Base-by-base conservation (phyloP, 106 monocot species). In the Allium sativum region DNA sequence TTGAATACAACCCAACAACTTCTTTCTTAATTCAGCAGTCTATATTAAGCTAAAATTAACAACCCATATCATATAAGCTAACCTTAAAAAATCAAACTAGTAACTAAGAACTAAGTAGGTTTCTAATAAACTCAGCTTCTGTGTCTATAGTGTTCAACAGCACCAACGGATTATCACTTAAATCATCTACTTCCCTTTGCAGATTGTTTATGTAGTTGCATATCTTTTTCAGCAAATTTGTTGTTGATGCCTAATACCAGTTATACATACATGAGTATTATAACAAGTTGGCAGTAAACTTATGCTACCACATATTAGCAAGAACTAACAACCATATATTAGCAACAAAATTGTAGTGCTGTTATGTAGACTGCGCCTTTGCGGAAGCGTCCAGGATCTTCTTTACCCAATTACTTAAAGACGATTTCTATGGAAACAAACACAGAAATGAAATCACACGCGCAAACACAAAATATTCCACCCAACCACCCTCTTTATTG, bases 131-230 rank as follows among this genome's bases (percentile, higher is more conserved):
- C 77, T 82, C 77, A 14, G 82, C 82, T 53, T 82, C 70, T 9
- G 55, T 46, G 58, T 80, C 80, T 77, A 82, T 61, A 55, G 58
- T 65, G 6, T 62, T 42, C 55, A 82, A 77, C 48, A 82, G 69
- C 18, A 53, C 58, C 0, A 77, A 68, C 2, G 77, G 73, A 11
- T 70, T 57, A 62, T 82, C 81, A 52, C 81, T 82, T 13, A 82
- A 70, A 60, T 70, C 81, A 62, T 70, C 81, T 16, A 82, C 77
- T 45, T 82, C 81, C 14, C 81, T 53, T 41, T 82, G 77, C 65
- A 82, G 43, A 70, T 66, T 74, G 66, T 63, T 77, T 14, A 82
- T 82, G 73, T 82, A 73, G 69, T 40, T 82, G 73, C 82, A 82
- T 7, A 73, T 82, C 70, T 82, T 53, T 42, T 66, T 66, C 42